Percentiles rank a stretch among this genome's conserved stretches.
phyloP scores from a whole-genome alignment of 371 early-diverging fungal species.

The Zancudomyces culisetae region DNA sequence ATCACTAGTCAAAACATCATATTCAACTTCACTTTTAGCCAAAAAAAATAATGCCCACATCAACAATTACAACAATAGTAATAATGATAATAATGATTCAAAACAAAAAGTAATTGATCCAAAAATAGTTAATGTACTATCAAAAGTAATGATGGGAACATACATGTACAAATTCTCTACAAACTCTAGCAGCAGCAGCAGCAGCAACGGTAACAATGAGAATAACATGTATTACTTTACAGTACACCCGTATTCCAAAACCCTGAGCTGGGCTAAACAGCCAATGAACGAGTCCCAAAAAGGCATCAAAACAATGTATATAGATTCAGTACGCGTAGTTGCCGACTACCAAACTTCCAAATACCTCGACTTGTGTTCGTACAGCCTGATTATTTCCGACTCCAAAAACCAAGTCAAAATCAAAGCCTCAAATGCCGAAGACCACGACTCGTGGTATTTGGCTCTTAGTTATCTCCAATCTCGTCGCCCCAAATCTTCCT shows the following conservation, averaged over 20 bases:
- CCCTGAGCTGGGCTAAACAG: slow-evolving; percentile 49
- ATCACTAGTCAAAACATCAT: background rate
- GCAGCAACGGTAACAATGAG: slow-evolving; percentile 32
- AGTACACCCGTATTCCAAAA: slow-evolving; percentile 62
- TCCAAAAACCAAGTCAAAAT: slow-evolving; percentile 4
- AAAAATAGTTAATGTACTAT: slow-evolving; percentile 41
- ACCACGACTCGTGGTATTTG: slow-evolving; percentile 47
- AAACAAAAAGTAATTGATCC: background rate
- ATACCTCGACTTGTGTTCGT: slow-evolving; percentile 4
- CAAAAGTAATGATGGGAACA: slow-evolving; percentile 60
- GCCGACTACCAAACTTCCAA: background rate
- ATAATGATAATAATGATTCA: background rate
- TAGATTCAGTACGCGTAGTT: background rate
- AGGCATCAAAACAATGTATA: background rate
- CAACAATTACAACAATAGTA: background rate
- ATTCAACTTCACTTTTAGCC: background rate
- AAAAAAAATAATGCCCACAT: background rate
- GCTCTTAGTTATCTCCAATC: slow-evolving; percentile 24
- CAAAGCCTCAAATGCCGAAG: slow-evolving; percentile 39
- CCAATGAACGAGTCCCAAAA: slow-evolving; percentile 9
- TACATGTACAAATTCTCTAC: slow-evolving; percentile 54
- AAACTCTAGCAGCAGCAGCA: slow-evolving; percentile 19
- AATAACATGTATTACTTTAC: slow-evolving; percentile 52
- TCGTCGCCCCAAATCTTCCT: too few relatives aligned
- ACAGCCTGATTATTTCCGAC: background rate